Evolutionary conservation across 2,329 filamentous ascomycete species (phyloP).

Genomic region (Pseudophaeomoniella oleicola): DNA sequence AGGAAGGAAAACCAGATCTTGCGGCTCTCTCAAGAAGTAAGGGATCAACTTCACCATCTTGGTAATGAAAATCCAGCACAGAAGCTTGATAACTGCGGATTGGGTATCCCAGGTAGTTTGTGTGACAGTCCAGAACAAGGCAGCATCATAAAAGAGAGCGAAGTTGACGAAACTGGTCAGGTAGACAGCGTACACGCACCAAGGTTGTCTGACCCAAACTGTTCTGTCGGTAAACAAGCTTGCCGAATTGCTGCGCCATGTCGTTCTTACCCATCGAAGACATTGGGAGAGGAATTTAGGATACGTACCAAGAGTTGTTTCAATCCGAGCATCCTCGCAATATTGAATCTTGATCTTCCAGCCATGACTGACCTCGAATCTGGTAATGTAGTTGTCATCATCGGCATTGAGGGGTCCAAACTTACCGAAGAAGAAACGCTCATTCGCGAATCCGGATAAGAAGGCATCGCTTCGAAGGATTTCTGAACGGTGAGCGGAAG

Average conservation of each 20-base stretch:
- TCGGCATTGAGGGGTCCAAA: constrained; percentile 37
- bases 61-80: constrained; percentile 35
- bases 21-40: constrained; percentile 36
- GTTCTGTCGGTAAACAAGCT: constrained; percentile 26
- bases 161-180: constrained; percentile 40
- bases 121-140: constrained; percentile 22
- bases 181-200: constrained; percentile 43
- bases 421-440: constrained; percentile 33
- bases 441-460: constrained; percentile 29
- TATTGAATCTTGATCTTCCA: constrained; percentile 43
- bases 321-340: constrained; percentile 30
- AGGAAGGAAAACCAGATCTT: constrained; percentile 36
- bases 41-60: constrained; percentile 44
- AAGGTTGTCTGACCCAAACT: constrained; percentile 31
- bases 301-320: constrained; percentile 37
- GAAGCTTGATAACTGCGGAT: constrained; percentile 12
- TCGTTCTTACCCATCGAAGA: constrained; percentile 43
- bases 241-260: constrained; percentile 40
- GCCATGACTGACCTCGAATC: constrained; percentile 34
- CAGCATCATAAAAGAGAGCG: constrained; percentile 36
- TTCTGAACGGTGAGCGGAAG: constrained; percentile 33
- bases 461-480: constrained; percentile 34
- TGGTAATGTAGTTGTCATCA: constrained; percentile 49
- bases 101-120: constrained; percentile 7
- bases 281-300: constrained; percentile 39